A percentile compares a stretch with the other conserved stretches of the same genome.
These are phyloP conservation scores for Thalia dealbata DNA, from an alignment of 176 grass and related monocot species.

Conservation along the genomic window DNA sequence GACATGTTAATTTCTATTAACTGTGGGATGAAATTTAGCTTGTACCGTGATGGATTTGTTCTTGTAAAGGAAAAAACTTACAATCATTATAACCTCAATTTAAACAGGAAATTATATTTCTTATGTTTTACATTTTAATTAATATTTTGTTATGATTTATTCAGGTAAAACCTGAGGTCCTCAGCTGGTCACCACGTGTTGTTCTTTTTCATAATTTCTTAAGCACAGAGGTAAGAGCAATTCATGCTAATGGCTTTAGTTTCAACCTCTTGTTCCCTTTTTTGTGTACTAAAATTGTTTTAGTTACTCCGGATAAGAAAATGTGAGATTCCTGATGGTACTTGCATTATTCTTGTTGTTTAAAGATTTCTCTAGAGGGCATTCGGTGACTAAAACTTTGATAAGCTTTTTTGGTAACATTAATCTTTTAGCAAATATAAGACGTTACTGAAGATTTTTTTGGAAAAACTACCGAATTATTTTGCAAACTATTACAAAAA, in stretches of 20 bases:
- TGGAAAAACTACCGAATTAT: not conserved
- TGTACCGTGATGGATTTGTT: no score
- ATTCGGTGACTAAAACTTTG: not conserved
- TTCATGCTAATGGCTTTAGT: not conserved
- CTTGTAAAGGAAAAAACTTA: no score
- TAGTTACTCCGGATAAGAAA: not conserved
- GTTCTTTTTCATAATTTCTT: slow-evolving; percentile 68
- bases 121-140: no score
- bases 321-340: not conserved
- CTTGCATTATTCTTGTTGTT: not conserved
- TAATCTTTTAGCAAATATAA: not conserved
- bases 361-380: not conserved
- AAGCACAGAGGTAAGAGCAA: slow-evolving; percentile 39
- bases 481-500: no score
- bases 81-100: no score
- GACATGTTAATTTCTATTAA: no score
- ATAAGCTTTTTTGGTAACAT: not conserved
- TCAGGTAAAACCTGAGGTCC: slow-evolving; percentile 58
- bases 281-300: not conserved
- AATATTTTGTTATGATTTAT: slow-evolving; percentile 8
- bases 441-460: not conserved
- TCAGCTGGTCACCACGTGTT: slow-evolving; percentile 55
- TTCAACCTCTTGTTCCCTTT: not conserved
- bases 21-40: no score
- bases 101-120: no score